Conservation (phyloP, 176 grass and related monocot species). For the Puccinellia tenuiflora region DNA sequence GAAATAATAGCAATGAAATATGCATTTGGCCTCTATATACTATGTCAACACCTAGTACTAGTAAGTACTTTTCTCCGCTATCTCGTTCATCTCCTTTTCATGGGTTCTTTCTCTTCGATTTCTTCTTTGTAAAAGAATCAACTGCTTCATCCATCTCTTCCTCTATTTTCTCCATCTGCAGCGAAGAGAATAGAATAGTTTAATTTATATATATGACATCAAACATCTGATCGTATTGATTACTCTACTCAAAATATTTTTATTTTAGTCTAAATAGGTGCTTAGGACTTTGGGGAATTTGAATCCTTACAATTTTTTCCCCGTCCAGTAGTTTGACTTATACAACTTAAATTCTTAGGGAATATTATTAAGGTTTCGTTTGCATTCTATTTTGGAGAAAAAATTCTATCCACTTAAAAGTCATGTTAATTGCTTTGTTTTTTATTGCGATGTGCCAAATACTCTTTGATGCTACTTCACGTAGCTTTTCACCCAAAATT, state of each 20-base stretch:
- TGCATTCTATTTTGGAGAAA: not conserved
- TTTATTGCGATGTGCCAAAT: not conserved
- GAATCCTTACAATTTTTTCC: not conserved
- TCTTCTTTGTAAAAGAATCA: slow-evolving; percentile 10
- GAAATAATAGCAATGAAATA: not conserved
- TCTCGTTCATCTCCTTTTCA: not conserved
- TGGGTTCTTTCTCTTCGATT: not conserved
- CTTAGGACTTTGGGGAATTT: not conserved
- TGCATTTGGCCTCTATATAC: not conserved
- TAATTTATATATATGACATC: not conserved
- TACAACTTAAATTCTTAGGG: not conserved
- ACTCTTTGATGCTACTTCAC: not conserved
- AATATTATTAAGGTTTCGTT: not conserved
- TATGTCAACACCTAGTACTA: not conserved
- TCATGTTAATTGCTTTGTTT: not conserved
- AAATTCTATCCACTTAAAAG: not conserved
- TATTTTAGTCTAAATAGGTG: not conserved
- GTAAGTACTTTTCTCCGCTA: not conserved
- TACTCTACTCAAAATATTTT: not conserved
- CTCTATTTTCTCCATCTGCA: slow-evolving; percentile 49
- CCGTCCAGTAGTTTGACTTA: not conserved
- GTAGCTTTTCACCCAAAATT: not conserved
- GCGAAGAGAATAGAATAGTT: not conserved
- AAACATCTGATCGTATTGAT: not conserved
- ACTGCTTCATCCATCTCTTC: slow-evolving; percentile 40